Percentiles rank a stretch among this genome's conserved stretches.
Evolutionary conservation across 768 basidiomycete genomes (phyloP).

Genomic region (Xerocomellus intermedius): DNA sequence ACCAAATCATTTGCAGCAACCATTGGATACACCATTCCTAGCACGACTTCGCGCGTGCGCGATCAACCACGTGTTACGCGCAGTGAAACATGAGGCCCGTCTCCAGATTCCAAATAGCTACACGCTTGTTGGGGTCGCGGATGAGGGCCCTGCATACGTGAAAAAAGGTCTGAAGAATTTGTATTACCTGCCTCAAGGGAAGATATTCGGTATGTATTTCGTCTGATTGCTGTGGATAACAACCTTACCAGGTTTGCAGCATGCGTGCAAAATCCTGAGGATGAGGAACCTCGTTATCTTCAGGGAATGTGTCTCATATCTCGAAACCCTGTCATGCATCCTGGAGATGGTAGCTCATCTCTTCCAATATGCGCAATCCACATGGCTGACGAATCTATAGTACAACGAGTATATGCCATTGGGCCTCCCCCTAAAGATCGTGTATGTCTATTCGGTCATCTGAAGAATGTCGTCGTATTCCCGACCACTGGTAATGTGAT

Average conservation of each 20-base stretch:
- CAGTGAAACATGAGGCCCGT: conserved; percentile 73
- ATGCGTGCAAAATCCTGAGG: conserved; percentile 54
- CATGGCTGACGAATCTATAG: conserved; percentile 33
- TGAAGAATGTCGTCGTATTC: conserved; percentile 73
- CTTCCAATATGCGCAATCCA: neutral
- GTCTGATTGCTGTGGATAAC: neutral
- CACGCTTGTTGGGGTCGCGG: conserved; percentile 76
- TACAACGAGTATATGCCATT: conserved; percentile 69
- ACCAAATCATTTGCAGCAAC: conserved; percentile 29
- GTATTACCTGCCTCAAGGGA: conserved; percentile 49
- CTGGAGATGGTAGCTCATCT: conserved; percentile 59
- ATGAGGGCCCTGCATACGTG: conserved; percentile 71
- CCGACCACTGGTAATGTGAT: conserved; percentile 50
- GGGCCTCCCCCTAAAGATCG: conserved; percentile 59
- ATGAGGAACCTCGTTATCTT: conserved; percentile 52
- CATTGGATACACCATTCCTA: conserved; percentile 57
- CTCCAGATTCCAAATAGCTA: conserved; percentile 69
- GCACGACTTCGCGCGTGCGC: conserved; percentile 56
- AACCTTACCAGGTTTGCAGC: conserved; percentile 35
- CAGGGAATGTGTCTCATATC: conserved; percentile 63
- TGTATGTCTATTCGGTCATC: conserved; percentile 43
- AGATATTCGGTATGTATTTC: conserved; percentile 61
- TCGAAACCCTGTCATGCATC: conserved; percentile 72
- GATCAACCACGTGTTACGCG: conserved; percentile 62
- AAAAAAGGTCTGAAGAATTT: conserved; percentile 50